Base-by-base conservation (phyloP, 2,329 filamentous ascomycete species). In the Atkinsonella hypoxylon region DNA sequence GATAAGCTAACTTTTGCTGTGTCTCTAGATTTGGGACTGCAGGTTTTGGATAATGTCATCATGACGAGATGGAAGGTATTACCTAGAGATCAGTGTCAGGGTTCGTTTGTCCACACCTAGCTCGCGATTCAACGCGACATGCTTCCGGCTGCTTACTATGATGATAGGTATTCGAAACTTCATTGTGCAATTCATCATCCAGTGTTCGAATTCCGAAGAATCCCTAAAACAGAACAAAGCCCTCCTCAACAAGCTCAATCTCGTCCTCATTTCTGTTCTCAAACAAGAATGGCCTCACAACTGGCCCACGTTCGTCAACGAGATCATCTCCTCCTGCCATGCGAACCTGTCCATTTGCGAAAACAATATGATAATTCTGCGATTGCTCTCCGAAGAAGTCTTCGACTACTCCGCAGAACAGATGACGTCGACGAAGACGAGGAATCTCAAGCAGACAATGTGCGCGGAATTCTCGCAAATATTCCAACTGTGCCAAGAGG, bases 251-350 rank as follows among this genome's bases (percentile, higher is more conserved):
- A 98, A 98, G 76, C 83, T 98, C 55, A 98, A 98, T 64, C 80
- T 98, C 61, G 91, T 97, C 52, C 85, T 98, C 56, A 89, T 98
- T 60, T 96, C 90, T 52, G 91, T 98, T 56, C 76, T 98, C 64
- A 98, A 98, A 77, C 93, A 98, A 72, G 93, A 98, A 71, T 98
- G 93, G 93, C 93, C 93, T 51, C 91, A 97, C 72, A 95, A 98
- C 76, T 98, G 94, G 93, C 93, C 94, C 11, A 95, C 89, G 18
- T 98, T 98, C 70, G 97, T 98, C 78, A 97, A 97, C 75, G 93
- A 98, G 74, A 98, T 98, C 69, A 89, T 98, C 61, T 86, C 89
- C 20, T 91, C 93, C 51, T 97, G 90, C 71, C 90, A 95, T 67
- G 91, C 88, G 59, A 96, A 87, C 69, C 76, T 98, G 49, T 93